phyloP scores from a whole-genome alignment of 805 yeast species.

The Ogataea dorogensis region DNA sequence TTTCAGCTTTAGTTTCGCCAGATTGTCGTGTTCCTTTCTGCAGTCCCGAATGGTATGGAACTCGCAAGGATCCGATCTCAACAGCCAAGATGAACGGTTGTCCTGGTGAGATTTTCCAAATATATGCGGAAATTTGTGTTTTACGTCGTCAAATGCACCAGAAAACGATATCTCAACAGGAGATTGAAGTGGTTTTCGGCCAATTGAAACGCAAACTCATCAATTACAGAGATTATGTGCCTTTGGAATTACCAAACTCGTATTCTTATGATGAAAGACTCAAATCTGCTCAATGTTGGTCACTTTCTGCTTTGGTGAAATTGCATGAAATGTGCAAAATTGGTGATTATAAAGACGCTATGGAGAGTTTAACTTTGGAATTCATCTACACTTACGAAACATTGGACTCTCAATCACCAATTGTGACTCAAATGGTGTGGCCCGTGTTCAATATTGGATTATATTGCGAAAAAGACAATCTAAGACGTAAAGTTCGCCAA shows the following conservation, averaged over 20 bases:
- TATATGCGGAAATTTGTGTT: constrained; percentile 44
- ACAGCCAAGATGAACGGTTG: constrained; percentile 58
- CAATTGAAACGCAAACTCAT: constrained; percentile 37
- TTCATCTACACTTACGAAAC: constrained; percentile 47
- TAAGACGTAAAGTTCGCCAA: constrained; percentile 30
- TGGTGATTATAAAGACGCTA: constrained; percentile 24
- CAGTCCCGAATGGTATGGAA: constrained; percentile 53
- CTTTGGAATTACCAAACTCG: constrained; percentile 25
- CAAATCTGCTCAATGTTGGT: constrained; percentile 58
- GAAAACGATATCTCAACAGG: constrained; percentile 3
- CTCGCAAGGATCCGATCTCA: constrained; percentile 40
- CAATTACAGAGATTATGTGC: constrained; percentile 48
- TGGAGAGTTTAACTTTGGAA: constrained; percentile 40
- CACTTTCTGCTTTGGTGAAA: constrained; percentile 38
- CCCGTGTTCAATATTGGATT: constrained; percentile 53
- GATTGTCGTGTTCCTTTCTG: constrained; percentile 56
- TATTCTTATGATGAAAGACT: constrained; percentile 40
- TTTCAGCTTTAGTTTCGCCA: constrained; percentile 53
- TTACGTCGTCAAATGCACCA: constrained; percentile 26
- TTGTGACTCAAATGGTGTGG: constrained; percentile 64
- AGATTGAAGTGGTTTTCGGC: constrained; percentile 20
- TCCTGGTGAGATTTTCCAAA: constrained; percentile 54
- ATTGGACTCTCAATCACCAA: constrained; percentile 45
- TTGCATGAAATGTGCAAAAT: constrained; percentile 26
- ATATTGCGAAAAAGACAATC: constrained; percentile 37